phyloP scores from a whole-genome alignment of 345 rosid species.

The Heritiera littoralis region DNA sequence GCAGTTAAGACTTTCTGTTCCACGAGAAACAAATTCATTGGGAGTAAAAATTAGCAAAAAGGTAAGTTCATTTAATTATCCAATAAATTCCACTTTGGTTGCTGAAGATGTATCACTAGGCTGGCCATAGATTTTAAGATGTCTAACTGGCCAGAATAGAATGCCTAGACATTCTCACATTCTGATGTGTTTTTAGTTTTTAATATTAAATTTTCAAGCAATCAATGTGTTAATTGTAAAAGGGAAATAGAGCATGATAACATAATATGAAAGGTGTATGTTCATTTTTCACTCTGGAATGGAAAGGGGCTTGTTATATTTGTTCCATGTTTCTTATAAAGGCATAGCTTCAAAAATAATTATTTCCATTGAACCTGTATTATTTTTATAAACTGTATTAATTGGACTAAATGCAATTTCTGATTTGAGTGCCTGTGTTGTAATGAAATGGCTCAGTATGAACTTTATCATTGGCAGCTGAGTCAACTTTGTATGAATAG shows the following conservation, averaged over 20 bases:
- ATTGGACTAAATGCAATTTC: neutral
- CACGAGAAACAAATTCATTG: slow-evolving; percentile 61
- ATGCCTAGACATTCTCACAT: slow-evolving; percentile 13
- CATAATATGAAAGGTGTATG: neutral
- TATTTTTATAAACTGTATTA: neutral
- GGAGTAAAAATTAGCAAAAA: slow-evolving; percentile 92
- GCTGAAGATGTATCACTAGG: neutral
- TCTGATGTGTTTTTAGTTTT: neutral
- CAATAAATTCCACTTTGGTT: slow-evolving; percentile 16
- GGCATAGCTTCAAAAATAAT: neutral
- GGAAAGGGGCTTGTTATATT: neutral
- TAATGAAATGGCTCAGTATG: neutral
- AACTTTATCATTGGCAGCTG: too few species aligned
- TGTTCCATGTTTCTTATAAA: neutral
- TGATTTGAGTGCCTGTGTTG: neutral
- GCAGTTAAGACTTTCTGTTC: slow-evolving; percentile 75
- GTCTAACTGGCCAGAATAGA: neutral
- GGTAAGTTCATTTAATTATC: slow-evolving; percentile 36
- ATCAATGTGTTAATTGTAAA: neutral
- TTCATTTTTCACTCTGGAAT: neutral
- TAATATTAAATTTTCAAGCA: neutral
- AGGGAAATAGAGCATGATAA: neutral
- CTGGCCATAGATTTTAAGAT: neutral
- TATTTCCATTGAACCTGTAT: neutral
- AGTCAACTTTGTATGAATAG: neutral